Evolutionary conservation across 2,329 filamentous ascomycete species (phyloP), one percentile per base, ranked within the genome.

Genomic region (Colletotrichum costaricense): DNA sequence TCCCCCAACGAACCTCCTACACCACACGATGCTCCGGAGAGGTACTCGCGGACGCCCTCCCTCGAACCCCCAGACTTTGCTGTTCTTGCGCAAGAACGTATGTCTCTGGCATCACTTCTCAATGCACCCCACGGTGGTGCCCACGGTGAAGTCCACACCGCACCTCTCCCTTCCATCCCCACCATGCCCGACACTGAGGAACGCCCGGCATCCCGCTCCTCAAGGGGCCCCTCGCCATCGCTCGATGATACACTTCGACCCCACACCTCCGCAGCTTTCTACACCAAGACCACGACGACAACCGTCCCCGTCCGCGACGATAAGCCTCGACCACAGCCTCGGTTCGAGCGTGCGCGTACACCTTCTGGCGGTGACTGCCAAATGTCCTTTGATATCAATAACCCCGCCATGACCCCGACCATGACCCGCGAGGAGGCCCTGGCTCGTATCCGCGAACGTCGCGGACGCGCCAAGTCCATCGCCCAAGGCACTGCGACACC

Each of bases 351-450:
- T 42, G 80, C 87, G 14, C 84, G 84, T 63, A 88, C 86, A 1
- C 86, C 86, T 1, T 86, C 83, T 4, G 80, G 78, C 52, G 80
- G 78, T 56, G 80, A 79, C 59, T 83, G 81, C 75, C 81, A 69
- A 52, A 73, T 84, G 4, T 85, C 83, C 11, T 91, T 90, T 76
- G 89, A 91, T 79, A 79, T 84, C 54, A 88, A 82, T 73, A 88
- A 91, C 79, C 88, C 89, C 24, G 90, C 90, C 11, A 80, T 92
- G 73, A 91, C 88, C 55, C 90, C 90, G 5, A 93, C 91, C 52
- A 91, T 93, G 89, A 90, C 90, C 30, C 88, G 94, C 67, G 94
- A 95, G 80, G 88, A 95, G 81, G 93, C 93, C 4, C 87, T 96
- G 19, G 92, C 92, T 68, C 91, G 92, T 80, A 95, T 96, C 76